These are phyloP conservation scores for Glycine tomentella DNA, from an alignment of 306 rosid genomes.

Conservation along the genomic window DNA sequence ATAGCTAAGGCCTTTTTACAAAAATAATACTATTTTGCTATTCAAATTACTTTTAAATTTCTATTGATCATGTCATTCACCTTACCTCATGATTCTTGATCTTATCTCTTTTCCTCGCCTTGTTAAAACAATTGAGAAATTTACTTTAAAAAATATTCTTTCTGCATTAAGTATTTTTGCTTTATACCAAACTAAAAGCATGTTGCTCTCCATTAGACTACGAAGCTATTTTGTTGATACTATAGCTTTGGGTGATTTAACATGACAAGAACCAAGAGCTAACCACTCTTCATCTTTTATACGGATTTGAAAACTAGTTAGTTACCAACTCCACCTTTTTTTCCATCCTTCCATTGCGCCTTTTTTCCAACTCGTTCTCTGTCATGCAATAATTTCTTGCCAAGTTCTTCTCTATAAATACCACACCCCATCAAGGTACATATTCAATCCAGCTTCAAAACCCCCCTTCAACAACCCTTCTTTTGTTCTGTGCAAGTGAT, in stretches of 20 bases:
- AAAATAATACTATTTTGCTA: neutral
- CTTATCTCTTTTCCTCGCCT: neutral
- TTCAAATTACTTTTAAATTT: neutral
- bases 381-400: slow-evolving; percentile 17
- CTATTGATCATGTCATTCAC: neutral
- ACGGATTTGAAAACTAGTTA: slow-evolving; percentile 46
- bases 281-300: slow-evolving; percentile 49
- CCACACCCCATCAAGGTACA: slow-evolving; percentile 31
- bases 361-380: slow-evolving; percentile 26
- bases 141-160: neutral
- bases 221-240: slow-evolving; percentile 26
- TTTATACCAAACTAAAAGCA: slow-evolving; percentile 38
- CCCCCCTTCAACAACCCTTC: slow-evolving; percentile 32
- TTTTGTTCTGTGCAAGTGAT: slow-evolving; percentile 22
- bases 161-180: slow-evolving; percentile 31
- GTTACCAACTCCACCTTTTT: slow-evolving; percentile 63
- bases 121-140: neutral
- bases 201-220: slow-evolving; percentile 32
- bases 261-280: slow-evolving; percentile 3
- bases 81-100: neutral
- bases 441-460: slow-evolving; percentile 40
- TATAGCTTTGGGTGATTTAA: neutral
- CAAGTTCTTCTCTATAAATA: slow-evolving; percentile 58
- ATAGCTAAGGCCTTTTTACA: neutral
- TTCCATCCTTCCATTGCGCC: slow-evolving; percentile 6